Evolutionary conservation across 495 filamentous ascomycete genomes (phyloP).

Genomic region (Podospora comata): DNA sequence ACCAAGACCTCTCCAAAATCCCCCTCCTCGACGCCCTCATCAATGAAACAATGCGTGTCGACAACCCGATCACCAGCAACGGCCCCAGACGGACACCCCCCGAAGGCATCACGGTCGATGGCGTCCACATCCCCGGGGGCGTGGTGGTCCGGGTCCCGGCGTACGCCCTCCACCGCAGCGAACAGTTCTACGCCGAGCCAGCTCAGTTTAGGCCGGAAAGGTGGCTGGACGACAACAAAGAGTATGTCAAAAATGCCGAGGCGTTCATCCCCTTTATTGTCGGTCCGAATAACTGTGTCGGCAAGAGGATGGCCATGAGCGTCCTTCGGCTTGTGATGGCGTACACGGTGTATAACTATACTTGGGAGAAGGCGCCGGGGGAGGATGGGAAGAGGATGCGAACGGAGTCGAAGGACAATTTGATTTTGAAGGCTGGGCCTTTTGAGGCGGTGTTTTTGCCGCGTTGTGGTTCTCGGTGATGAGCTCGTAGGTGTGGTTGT

Average conservation of each 20-base stretch:
- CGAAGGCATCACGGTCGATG: conserved; percentile 48
- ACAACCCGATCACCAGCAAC: conserved; percentile 49
- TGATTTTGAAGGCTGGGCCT: conserved; percentile 20
- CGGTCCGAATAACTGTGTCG: conserved; percentile 32
- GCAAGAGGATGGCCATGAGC: conserved; percentile 32
- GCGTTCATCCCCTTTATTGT: conserved; percentile 52
- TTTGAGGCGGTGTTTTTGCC: conserved; percentile 17
- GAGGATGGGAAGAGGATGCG: conserved; percentile 24
- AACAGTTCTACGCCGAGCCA: not conserved
- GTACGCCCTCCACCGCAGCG: conserved; percentile 37
- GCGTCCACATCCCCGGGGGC: conserved; percentile 43
- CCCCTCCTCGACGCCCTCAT: conserved; percentile 47
- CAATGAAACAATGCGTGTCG: conserved; percentile 54
- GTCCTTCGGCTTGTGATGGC: conserved; percentile 30
- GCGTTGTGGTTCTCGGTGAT: no score
- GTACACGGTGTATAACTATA: conserved; percentile 22
- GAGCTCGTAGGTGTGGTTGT: no score
- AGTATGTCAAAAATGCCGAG: conserved; percentile 39
- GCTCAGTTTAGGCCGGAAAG: conserved; percentile 46
- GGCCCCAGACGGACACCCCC: conserved; percentile 44
- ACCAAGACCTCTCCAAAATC: conserved; percentile 16
- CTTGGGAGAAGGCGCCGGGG: conserved; percentile 20
- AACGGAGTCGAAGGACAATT: conserved; percentile 13
- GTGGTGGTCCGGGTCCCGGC: conserved; percentile 42
- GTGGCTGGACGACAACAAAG: conserved; percentile 44